Evolutionary conservation across 495 filamentous ascomycete genomes (phyloP), one percentile per base, ranked within the genome.

Genomic region (Beverwykella pulmonaria): DNA sequence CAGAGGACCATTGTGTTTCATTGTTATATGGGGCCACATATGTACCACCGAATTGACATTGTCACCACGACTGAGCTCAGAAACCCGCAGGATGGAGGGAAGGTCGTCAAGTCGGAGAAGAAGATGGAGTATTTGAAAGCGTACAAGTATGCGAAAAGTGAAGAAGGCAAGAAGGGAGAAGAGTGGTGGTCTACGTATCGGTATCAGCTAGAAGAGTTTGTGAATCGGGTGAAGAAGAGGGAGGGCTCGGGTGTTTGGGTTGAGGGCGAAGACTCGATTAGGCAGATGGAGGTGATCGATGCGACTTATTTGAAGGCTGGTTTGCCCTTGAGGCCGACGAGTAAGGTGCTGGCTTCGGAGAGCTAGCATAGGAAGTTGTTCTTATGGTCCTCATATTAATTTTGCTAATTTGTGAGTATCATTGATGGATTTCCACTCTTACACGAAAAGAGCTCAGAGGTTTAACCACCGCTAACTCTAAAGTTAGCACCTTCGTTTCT

Each of bases 1-100:
- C 17, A 44, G 22, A 63, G 47, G 49, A 74, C 60, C 10, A 73
- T 82, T 46, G 63, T 60, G 19, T 80, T 79, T 49, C 73, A 75
- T 49, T 77, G 75, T 53, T 74, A 72, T 56, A 74, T 78, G 68
- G 73, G 71, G 60, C 78, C 79, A 39, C 73, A 76, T 66, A 32
- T 79, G 7, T 77, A 74, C 39, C 79, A 81, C 63, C 74, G 69
- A 32, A 79, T 82, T 58, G 56, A 71, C 7, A 67, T 81, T 34
- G 71, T 64, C 2, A 73, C 77, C 15, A 76, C 76, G 8, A 59
- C 23, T n/a, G 30, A 63, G 47, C 5, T 34, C 6, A 55, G 23
- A 19, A 23, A 64, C 23, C 26, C 26, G 19, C 36, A 32, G 1
- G 30, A 63, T 10, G 67, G 63, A 2, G 29, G 53, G 52, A 60